Percentiles rank a stretch among this genome's conserved stretches.
Evolutionary conservation across 345 rosid genomes (phyloP).

Genomic region (Pugionium dolabratum): DNA sequence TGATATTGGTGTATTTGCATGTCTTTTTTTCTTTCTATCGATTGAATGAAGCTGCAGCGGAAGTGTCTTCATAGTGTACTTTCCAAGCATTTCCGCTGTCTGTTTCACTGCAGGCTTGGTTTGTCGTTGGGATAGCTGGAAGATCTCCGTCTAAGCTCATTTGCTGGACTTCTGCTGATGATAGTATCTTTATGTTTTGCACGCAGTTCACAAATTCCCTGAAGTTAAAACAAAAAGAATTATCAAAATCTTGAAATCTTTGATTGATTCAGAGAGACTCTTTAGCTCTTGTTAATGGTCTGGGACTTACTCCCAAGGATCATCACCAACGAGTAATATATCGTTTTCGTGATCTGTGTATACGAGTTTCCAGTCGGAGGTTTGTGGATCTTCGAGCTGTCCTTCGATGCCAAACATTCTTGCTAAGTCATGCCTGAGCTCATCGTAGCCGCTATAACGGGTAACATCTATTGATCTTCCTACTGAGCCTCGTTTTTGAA

Average conservation of each 20-base stretch:
- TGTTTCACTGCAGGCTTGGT: conserved; percentile 85
- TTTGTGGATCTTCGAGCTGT: conserved; percentile 91
- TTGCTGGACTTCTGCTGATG: conserved; percentile 90
- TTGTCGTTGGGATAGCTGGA: conserved; percentile 62
- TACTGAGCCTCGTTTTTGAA: conserved; percentile 94
- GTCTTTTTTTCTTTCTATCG: neutral
- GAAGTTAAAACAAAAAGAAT: conserved; percentile 12
- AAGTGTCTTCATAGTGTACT: conserved; percentile 73
- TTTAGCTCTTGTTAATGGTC: neutral
- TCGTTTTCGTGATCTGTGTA: conserved; percentile 94
- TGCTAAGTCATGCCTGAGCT: conserved; percentile 81
- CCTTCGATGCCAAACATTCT: conserved; percentile 97
- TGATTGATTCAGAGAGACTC: neutral
- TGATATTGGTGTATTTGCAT: conserved; percentile 27
- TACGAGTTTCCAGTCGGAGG: conserved; percentile 94
- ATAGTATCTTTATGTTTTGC: conserved; percentile 71
- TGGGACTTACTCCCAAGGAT: conserved; percentile 93
- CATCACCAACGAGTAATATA: conserved; percentile 93
- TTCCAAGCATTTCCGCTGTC: conserved; percentile 92
- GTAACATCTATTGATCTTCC: conserved; percentile 97
- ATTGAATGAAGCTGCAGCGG: conserved; percentile 75
- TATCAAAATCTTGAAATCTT: conserved; percentile 16
- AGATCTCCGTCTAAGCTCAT: conserved; percentile 95
- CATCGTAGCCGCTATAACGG: conserved; percentile 80
- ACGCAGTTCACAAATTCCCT: conserved; percentile 30